Evolutionary conservation across 495 filamentous ascomycete genomes (phyloP), one percentile per base, ranked within the genome.

Genomic region (Zalerion maritima): DNA sequence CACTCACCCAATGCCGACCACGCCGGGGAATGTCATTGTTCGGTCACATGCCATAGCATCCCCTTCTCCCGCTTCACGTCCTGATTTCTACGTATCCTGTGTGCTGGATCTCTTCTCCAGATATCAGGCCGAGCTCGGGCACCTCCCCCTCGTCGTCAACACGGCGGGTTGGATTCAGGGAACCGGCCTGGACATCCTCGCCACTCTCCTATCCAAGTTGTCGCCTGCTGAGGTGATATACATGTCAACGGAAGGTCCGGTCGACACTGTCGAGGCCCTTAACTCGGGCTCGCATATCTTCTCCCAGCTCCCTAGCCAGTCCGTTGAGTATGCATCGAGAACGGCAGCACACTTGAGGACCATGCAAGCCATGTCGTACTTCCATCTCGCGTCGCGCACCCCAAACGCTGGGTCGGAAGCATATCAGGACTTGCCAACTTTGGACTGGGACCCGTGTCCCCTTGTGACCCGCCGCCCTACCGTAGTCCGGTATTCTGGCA

Each of bases 321-420:
- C 71, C 11, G 73, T 64, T 30, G 66, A 78, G 13, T 58, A 69
- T 31, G 56, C 69, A 4, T 66, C 66, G n/a, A 60, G 73, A 21
- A 83, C 75, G 1, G 66, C 77, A 6, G 65, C 67, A 8, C 71
- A 87, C 39, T 47, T 83, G 3, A 66, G 81, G 29, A 64, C 69
- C 15, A 86, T 91, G 81, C 78, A 85, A 38, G 76, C 69, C 14
- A 69, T 81, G 44, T 79, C 81, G 0, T 86, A 86, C 38, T 85
- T 91, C 47, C 74, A 82, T 45, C 41, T 57, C 22, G 56, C 42
- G 21, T 8, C 23, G 18, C 13, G 9, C 14, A 20, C 29, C 56
- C n/a, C 31, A 33, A 19, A 29, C 19, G 12, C 17, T 26, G 32
- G 16, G 21, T n/a, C 14, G 12, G n/a, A 9, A 6, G 7, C 5